Percentiles rank a stretch among this genome's conserved stretches.
Conservation (phyloP, 768 basidiomycete genomes). For the Xanthoconium stramineum region DNA sequence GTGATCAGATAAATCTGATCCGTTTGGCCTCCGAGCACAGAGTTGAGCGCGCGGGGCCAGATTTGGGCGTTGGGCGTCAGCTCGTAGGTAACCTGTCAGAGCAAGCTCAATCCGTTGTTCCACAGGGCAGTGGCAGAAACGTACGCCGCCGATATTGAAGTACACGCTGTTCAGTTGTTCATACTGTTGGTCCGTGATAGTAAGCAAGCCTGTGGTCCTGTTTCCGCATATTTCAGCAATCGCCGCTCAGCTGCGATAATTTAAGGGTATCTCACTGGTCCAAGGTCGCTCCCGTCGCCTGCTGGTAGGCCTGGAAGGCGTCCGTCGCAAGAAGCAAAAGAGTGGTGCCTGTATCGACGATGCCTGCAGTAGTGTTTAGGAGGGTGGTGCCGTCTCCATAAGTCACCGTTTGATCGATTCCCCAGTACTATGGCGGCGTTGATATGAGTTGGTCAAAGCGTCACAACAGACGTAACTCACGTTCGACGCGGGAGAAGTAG, state of each 20-base stretch:
- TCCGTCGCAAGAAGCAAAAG: slow-evolving; percentile 55
- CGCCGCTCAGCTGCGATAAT: not conserved
- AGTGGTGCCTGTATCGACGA: slow-evolving; percentile 55
- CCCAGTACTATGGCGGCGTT: slow-evolving; percentile 40
- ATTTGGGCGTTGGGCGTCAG: slow-evolving; percentile 65
- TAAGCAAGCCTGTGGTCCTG: slow-evolving; percentile 55
- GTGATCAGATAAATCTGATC: slow-evolving; percentile 54
- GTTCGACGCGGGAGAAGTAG: slow-evolving; percentile 42
- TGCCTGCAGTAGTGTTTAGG: slow-evolving; percentile 39
- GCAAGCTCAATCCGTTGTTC: not conserved
- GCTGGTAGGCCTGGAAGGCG: slow-evolving; percentile 53
- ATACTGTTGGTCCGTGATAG: slow-evolving; percentile 48
- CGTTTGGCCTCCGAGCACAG: slow-evolving; percentile 50
- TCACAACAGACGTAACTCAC: slow-evolving; percentile 12
- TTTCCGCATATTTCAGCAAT: not conserved
- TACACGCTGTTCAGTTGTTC: slow-evolving; percentile 46
- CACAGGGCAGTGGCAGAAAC: not conserved
- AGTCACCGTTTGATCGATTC: slow-evolving; percentile 39
- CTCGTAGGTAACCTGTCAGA: slow-evolving; percentile 44
- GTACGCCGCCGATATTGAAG: slow-evolving; percentile 49
- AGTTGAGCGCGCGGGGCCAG: slow-evolving; percentile 62
- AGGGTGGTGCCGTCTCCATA: slow-evolving; percentile 36
- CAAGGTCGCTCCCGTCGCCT: slow-evolving; percentile 48
- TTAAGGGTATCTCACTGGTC: slow-evolving; percentile 40
- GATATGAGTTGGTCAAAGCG: not conserved